Percentiles rank a stretch among this genome's conserved stretches.
These are phyloP conservation scores for Euphorbia tirucalli DNA, from an alignment of 345 rosid genomes.

Conservation along the genomic window DNA sequence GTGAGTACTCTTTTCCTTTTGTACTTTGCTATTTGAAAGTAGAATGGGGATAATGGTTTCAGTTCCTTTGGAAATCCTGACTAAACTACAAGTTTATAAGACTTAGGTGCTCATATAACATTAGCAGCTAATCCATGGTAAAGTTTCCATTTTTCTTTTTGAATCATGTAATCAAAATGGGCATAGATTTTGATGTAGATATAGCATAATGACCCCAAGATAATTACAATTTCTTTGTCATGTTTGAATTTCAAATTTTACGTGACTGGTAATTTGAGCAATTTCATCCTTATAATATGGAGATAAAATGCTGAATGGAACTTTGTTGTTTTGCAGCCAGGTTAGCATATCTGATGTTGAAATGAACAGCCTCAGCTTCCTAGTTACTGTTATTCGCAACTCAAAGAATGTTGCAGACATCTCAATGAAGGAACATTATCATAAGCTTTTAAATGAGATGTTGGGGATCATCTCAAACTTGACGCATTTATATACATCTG, in stretches of 20 bases:
- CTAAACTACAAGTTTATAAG: neutral
- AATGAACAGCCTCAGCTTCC: conserved; percentile 61
- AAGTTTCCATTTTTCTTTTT: neutral
- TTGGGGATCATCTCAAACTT: conserved; percentile 51
- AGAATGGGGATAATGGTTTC: neutral
- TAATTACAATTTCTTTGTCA: neutral
- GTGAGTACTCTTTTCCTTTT: conserved; percentile 47
- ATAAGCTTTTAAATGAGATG: conserved; percentile 51
- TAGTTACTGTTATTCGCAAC: conserved; percentile 39
- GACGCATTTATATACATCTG: conserved; percentile 48
- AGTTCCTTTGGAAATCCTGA: neutral
- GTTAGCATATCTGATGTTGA: conserved; percentile 46
- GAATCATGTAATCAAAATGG: neutral
- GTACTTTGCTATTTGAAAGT: neutral
- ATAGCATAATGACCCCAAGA: neutral
- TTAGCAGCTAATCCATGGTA: neutral
- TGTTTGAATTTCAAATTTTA: neutral
- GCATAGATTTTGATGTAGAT: neutral
- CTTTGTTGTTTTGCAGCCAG: conserved; percentile 52
- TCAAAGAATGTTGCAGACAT: conserved; percentile 37
- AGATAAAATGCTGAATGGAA: conserved; percentile 15
- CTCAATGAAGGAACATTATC: conserved; percentile 26
- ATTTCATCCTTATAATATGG: neutral
- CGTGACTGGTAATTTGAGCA: neutral
- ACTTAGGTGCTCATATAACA: neutral